Evolutionary conservation across 345 rosid genomes (phyloP), one percentile per base, ranked within the genome.

Genomic region (Corchorus capsularis): DNA sequence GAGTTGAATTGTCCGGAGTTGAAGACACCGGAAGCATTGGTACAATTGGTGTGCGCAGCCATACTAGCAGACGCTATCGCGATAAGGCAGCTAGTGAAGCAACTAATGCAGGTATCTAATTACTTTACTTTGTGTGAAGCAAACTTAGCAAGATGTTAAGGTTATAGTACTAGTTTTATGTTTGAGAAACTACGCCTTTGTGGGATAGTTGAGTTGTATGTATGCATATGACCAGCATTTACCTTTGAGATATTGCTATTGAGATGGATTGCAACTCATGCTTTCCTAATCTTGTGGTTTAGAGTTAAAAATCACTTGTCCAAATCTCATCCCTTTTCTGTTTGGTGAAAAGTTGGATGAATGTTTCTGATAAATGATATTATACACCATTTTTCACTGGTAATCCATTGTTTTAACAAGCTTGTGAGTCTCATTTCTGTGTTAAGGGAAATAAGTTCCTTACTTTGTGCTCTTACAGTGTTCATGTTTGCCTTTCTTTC

Each of bases 11-110:
- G 39, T 79, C 78, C 63, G 56, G 32, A 69, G 16, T 67, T 67
- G 78, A 82, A 69, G 93, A 83, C 69, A 75, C 65, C 27, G 68
- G 49, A 61, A 78, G 69, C 78, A 52, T 63, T 63, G 53, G 0
- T 8, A 60, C 11, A 64, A 73, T 73, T 69, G 72, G 57, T 49
- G 32, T 43, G 10, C 85, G 78, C 27, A 79, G 52, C 81, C 88
- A 85, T 82, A 72, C 85, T 76, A 80, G 72, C 37, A 84, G 91
- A 75, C 82, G 75, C 11, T 91, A 91, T 80, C 90, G 93, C 53
- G 92, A 85, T 11, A 84, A 73, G 57, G 67, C 89, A 68, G 72
- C 80, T 19, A 78, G 77, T 17, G 75, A 76, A 64, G 55, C 72
- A 34, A 73, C 84, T 73, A 54, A 78, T 15, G 32, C 82, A 75